Conservation (phyloP, 805 yeast genomes). For the Starmera amethionina region DNA sequence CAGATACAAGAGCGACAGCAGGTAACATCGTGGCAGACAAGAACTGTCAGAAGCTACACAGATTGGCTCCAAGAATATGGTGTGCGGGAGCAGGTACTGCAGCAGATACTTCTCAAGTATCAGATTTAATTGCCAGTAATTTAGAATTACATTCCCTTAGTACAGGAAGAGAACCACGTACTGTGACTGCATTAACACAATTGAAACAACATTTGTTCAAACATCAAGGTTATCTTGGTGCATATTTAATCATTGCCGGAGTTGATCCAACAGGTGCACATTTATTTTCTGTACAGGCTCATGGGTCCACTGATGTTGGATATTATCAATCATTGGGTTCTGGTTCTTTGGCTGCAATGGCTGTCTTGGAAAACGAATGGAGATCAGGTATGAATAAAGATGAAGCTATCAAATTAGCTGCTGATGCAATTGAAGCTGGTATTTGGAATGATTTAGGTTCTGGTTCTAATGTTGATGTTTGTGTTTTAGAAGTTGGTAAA, state of each 20-base stretch:
- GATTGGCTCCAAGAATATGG: constrained; percentile 88
- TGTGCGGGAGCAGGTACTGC: constrained; percentile 99
- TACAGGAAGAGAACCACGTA: constrained; percentile 83
- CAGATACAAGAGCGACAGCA: constrained; percentile 96
- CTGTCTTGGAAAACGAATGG: constrained; percentile 88
- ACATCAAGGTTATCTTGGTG: constrained; percentile 96
- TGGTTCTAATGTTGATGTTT: constrained; percentile 94
- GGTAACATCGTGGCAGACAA: constrained; percentile 97
- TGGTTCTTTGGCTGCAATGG: constrained; percentile 98
- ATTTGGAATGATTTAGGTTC: constrained; percentile 99
- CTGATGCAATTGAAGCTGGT: constrained; percentile 95
- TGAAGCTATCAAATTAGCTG: constrained; percentile 84
- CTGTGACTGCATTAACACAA: constrained; percentile 85
- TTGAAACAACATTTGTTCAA: constrained; percentile 92
- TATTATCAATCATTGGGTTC: constrained; percentile 89
- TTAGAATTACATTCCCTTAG: constrained; percentile 83
- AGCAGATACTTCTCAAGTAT: constrained; percentile 97
- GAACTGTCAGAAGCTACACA: constrained; percentile 91
- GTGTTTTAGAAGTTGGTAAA: constrained; percentile 91
- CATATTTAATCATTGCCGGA: constrained; percentile 96
- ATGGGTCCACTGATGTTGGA: constrained; percentile 96
- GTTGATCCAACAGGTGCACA: constrained; percentile 95
- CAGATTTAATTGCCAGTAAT: constrained; percentile 85
- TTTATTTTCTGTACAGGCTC: constrained; percentile 89
- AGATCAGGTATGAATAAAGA: constrained; percentile 67